Percentiles rank a stretch among this genome's conserved stretches.
These are phyloP conservation scores for Kwoniella pini DNA, from an alignment of 768 basidiomycete species.

Conservation along the genomic window DNA sequence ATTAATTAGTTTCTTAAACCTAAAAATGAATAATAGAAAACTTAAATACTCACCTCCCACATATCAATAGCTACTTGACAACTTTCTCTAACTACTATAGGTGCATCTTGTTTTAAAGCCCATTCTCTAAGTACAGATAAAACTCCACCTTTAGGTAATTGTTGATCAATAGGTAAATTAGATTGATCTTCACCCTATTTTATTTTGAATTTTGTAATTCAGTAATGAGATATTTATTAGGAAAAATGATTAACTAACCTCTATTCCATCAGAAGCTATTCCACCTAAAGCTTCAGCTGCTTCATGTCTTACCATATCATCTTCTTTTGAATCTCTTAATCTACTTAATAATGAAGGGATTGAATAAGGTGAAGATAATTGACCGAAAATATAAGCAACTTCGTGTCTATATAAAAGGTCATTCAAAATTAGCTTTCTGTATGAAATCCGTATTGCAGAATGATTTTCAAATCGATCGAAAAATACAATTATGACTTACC, in stretches of 20 bases:
- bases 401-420: no score
- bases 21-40: not conserved
- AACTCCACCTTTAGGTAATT: conserved; percentile 69
- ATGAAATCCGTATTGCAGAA: no score
- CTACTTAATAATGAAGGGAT: conserved; percentile 81
- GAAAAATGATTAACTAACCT: no score
- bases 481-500: conserved; percentile 60
- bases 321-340: conserved; percentile 70
- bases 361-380: conserved; percentile 82
- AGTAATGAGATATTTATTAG: no score
- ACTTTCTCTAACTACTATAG: conserved; percentile 88
- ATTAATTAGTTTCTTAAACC: not conserved
- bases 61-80: conserved; percentile 96
- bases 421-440: no score
- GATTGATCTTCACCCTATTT: conserved; percentile 24
- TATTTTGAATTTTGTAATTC: no score
- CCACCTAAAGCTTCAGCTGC: conserved; percentile 98
- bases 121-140: conserved; percentile 83
- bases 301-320: conserved; percentile 97
- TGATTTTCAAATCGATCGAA: no score
- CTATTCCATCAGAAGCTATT: conserved; percentile 63
- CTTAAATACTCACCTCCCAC: conserved; percentile 64
- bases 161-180: conserved; percentile 14
- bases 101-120: conserved; percentile 74
- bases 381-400: conserved; percentile 97